Percentiles rank a stretch among this genome's conserved stretches.
Evolutionary conservation across 2,329 filamentous ascomycete genomes (phyloP).

Genomic region (Harringtonia aguacate): DNA sequence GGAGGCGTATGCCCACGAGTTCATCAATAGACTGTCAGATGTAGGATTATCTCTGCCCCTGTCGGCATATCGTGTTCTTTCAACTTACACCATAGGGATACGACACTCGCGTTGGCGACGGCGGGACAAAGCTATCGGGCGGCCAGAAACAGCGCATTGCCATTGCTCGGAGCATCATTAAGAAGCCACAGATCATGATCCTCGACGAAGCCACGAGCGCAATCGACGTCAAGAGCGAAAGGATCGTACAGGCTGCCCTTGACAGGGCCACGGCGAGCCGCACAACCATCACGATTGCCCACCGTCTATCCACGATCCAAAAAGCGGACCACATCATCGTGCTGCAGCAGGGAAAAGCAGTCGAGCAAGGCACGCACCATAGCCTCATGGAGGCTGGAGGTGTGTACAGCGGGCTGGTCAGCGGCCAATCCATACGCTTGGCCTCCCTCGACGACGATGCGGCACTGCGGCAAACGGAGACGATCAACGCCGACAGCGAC

Average conservation of each 20-base stretch:
- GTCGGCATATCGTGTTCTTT: too few relatives aligned
- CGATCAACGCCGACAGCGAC: too few relatives aligned
- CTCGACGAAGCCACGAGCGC: slow-evolving; percentile 61
- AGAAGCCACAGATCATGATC: slow-evolving; percentile 54
- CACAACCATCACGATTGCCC: slow-evolving; percentile 70
- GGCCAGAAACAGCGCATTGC: slow-evolving; percentile 64
- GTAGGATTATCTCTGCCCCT: too few relatives aligned
- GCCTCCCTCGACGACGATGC: too few relatives aligned
- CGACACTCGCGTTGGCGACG: slow-evolving; percentile 14
- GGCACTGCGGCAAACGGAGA: too few relatives aligned
- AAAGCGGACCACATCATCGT: slow-evolving; percentile 73
- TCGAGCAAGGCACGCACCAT: slow-evolving; percentile 68
- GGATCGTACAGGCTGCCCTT: slow-evolving; percentile 52
- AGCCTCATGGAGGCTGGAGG: slow-evolving; percentile 54
- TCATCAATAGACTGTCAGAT: slow-evolving; percentile 30
- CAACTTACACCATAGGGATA: slow-evolving; percentile 8
- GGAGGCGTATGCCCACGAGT: slow-evolving; percentile 47
- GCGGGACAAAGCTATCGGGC: slow-evolving; percentile 46
- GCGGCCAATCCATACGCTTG: slow-evolving; percentile 48
- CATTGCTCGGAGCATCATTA: slow-evolving; percentile 61
- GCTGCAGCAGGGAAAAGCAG: slow-evolving; percentile 56
- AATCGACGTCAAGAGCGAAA: slow-evolving; percentile 56
- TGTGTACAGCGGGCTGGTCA: slow-evolving; percentile 57
- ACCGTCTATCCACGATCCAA: slow-evolving; percentile 51
- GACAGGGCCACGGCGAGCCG: slow-evolving; percentile 50